A percentile compares a stretch with the other conserved stretches of the same genome.
These are phyloP conservation scores for Colletotrichum coccodes DNA, from an alignment of 2,329 filamentous ascomycete species.

Conservation along the genomic window DNA sequence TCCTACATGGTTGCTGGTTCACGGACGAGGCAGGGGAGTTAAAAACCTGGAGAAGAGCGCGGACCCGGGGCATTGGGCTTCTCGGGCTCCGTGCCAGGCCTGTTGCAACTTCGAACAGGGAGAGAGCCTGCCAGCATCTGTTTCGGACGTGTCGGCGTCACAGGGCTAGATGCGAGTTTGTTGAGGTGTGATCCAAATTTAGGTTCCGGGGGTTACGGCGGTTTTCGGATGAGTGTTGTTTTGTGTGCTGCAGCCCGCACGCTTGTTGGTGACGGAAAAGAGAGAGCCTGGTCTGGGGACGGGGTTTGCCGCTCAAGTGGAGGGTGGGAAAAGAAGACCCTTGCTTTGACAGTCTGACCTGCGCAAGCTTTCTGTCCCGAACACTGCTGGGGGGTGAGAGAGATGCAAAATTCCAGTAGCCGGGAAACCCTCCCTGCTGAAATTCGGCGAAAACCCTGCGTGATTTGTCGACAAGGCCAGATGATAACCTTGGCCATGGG, in stretches of 20 bases:
- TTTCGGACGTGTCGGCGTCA: constrained; percentile 28
- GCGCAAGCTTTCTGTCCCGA: not conserved
- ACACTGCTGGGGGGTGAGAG: not conserved
- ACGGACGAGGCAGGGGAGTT: not conserved
- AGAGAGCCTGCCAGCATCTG: constrained; percentile 4
- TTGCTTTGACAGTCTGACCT: constrained; percentile 8
- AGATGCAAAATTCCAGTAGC: not conserved
- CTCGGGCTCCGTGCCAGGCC: constrained; percentile 12
- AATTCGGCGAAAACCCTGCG: not conserved
- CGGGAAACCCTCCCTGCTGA: not conserved
- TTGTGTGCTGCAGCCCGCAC: constrained; percentile 31
- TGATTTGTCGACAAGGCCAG: constrained; percentile 1
- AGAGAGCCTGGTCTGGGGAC: not conserved
- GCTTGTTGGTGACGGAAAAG: constrained; percentile 26
- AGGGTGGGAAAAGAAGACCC: not conserved
- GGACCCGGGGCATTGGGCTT: constrained; percentile 9
- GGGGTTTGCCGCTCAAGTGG: not conserved
- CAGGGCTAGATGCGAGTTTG: constrained; percentile 9
- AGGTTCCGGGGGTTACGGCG: constrained; percentile 18
- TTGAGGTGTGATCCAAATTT: constrained; percentile 9
- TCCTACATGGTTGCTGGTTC: not conserved
- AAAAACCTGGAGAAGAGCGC: not conserved
- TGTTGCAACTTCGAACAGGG: constrained; percentile 3
- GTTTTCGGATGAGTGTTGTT: constrained; percentile 26
- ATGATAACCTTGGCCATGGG: not conserved